Evolutionary conservation across 192 early-diverging fungal genomes (phyloP), one percentile per base, ranked within the genome.

Genomic region (Entrophospora sp.): DNA sequence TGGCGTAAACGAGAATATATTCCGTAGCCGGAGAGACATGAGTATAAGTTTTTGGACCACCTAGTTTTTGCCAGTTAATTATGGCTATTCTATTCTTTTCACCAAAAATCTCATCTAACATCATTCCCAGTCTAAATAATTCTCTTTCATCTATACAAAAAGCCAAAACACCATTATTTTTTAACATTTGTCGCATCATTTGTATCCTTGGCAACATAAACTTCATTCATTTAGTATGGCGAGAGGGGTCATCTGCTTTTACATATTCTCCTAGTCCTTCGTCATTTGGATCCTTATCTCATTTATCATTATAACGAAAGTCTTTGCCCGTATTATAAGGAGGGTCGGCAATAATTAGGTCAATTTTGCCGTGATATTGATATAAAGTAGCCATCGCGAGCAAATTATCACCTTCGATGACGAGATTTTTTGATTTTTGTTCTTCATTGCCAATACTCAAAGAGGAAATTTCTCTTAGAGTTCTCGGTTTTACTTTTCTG

Each of bases 301-400:
- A 37, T 1, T n/a, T 35, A 14, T 58, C 55, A 37, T 58, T 58
- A 58, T 58, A 58, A 27, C 55, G 55, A 58, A 58, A 58, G 24
- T 58, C 55, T 58, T 58, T 58, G 12, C 55, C 55, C 4, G 55
- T 58, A 58, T 58, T 58, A n/a, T 58, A 58, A 14, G 55, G 55
- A 32, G 55, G 55, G 55, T 58, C 55, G 12, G 55, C 34, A 37
- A 58, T 37, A 37, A 58, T 58, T 37, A 58, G 24, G 24, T 58
- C 55, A 3, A 58, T 27, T 58, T 58, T 58, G 24, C 34, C 34
- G 2, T 37, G 55, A 36, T 58, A 58, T n/a, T 58, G 55, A 14
- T 58, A 58, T 6, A 58, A 32, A 13, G 55, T 37, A 5, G 55
- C 55, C 34, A 58, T 36, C 4, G 55, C 55, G 1, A 37, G 55